These are phyloP conservation scores for Colletotrichum coccodes DNA, from an alignment of 2,329 filamentous ascomycete species.

Conservation along the genomic window DNA sequence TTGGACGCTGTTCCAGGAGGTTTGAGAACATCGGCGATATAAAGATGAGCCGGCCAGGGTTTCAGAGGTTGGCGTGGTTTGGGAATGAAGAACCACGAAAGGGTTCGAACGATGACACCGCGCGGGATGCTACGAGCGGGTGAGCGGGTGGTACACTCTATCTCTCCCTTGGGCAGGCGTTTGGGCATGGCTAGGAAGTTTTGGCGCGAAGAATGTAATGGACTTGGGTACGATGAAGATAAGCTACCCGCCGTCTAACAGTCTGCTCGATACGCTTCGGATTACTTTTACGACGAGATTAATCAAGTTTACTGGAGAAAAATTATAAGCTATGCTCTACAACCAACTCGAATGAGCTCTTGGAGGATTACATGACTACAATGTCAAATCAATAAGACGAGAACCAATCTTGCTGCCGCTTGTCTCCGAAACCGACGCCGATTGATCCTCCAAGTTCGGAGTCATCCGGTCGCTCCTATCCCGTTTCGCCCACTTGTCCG, in stretches of 20 bases:
- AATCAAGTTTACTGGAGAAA: not conserved
- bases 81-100: not conserved
- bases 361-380: not conserved
- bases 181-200: not conserved
- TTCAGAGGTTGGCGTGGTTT: not conserved
- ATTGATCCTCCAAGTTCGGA: slow-evolving; percentile 1
- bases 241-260: not conserved
- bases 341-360: not conserved
- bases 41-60: too few relatives aligned
- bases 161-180: not conserved
- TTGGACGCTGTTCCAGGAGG: slow-evolving; percentile 76
- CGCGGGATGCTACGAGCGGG: not conserved
- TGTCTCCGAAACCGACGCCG: not conserved
- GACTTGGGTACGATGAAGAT: not conserved
- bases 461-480: slow-evolving; percentile 46
- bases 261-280: not conserved
- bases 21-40: slow-evolving; percentile 43
- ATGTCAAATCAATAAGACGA: slow-evolving; percentile 1
- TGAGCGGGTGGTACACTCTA: not conserved
- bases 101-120: not conserved
- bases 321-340: not conserved
- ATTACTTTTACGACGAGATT: not conserved
- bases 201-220: not conserved
- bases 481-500: slow-evolving; percentile 67
- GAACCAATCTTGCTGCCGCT: slow-evolving; percentile 1